Conservation (phyloP, 345 rosid genomes). For the Psidium guajava region DNA sequence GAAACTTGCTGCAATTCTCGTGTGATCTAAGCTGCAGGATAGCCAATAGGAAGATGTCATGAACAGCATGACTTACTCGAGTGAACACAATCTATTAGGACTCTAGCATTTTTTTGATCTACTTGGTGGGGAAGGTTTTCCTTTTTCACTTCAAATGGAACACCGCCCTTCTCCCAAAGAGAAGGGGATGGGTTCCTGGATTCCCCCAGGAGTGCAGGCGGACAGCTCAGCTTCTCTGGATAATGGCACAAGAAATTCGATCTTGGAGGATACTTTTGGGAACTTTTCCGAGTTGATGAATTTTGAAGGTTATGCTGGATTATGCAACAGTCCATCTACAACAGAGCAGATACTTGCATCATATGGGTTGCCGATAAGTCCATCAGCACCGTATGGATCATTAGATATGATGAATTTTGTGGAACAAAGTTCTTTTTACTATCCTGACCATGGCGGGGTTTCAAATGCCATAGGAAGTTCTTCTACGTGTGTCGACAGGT, state of each 20-base stretch:
- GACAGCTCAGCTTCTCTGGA: constrained; percentile 20
- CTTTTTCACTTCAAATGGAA: constrained; percentile 38
- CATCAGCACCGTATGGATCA: constrained; percentile 24
- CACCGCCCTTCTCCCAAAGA: constrained; percentile 38
- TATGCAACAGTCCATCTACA: constrained; percentile 44
- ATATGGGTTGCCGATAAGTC: constrained; percentile 26
- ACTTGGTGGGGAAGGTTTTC: not conserved
- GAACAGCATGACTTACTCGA: not conserved
- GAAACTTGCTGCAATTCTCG: not conserved
- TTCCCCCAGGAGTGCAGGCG: constrained; percentile 26
- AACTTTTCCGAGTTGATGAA: constrained; percentile 49
- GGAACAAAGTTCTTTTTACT: constrained; percentile 16
- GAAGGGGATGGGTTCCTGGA: constrained; percentile 35
- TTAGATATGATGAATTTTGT: constrained; percentile 16
- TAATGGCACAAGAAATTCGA: constrained; percentile 14
- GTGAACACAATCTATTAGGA: not conserved
- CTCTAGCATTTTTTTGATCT: constrained; percentile 9
- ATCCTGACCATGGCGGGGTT: constrained; percentile 6
- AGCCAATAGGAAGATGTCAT: not conserved
- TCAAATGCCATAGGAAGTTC: constrained; percentile 12
- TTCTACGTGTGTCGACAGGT: constrained; percentile 29
- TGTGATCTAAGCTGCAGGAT: not conserved
- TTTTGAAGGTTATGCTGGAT: constrained; percentile 50
- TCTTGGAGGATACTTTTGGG: constrained; percentile 34
- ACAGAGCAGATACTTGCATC: constrained; percentile 40